A percentile compares a stretch with the other conserved stretches of the same genome.
Conservation (phyloP, 2,329 filamentous ascomycete genomes). For the Truncatella angustata region DNA sequence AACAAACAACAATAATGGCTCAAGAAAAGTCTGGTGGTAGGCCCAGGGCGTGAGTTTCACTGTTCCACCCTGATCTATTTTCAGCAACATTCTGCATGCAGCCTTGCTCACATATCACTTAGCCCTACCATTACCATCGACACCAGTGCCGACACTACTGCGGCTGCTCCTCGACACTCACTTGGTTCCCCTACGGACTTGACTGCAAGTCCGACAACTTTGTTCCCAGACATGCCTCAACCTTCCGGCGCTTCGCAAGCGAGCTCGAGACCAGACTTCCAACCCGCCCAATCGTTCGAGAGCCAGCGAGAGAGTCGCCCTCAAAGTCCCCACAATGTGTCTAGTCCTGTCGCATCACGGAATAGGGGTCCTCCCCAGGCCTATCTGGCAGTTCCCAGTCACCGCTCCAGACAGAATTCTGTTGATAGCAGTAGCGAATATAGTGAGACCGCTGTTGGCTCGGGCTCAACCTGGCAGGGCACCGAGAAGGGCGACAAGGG, state of each 20-base stretch:
- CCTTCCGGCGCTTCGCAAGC: conserved; percentile 16
- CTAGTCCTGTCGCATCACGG: conserved; percentile 50
- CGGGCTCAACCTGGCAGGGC: conserved; percentile 41
- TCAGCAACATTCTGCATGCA: neutral
- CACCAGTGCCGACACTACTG: conserved; percentile 25
- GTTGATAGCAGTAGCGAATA: conserved; percentile 66
- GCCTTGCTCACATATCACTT: conserved; percentile 3
- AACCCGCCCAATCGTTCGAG: conserved; percentile 61
- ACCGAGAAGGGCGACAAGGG: conserved; percentile 34
- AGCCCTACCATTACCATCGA: conserved; percentile 37
- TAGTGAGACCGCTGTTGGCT: conserved; percentile 57
- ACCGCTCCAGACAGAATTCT: conserved; percentile 65
- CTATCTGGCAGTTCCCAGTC: conserved; percentile 64
- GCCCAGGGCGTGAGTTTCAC: conserved; percentile 13
- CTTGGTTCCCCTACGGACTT: conserved; percentile 26
- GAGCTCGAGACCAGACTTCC: conserved; percentile 40
- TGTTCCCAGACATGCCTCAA: conserved; percentile 12
- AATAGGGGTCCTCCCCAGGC: conserved; percentile 45
- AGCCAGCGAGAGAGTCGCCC: conserved; percentile 61
- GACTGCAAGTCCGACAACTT: conserved; percentile 26
- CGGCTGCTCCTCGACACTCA: conserved; percentile 20
- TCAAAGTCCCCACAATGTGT: conserved; percentile 72
- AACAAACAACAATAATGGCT: neutral
- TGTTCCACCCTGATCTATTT: neutral
- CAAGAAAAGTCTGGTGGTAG: neutral